Evolutionary conservation across 768 basidiomycete genomes (phyloP).

Genomic region (Lactarius pseudohatsudake): DNA sequence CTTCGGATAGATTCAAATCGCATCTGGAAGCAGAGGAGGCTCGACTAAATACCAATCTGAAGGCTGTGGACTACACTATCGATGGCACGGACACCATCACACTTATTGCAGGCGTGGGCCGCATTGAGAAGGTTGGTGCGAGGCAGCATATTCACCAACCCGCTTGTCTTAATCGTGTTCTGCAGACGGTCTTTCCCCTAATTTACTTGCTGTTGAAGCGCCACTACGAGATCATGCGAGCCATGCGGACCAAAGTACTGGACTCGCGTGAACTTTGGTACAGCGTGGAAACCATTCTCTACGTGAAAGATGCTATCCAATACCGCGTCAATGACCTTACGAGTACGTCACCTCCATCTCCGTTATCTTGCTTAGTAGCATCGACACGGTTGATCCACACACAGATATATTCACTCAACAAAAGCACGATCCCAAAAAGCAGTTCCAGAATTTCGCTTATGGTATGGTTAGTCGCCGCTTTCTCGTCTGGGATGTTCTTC

Average conservation of each 20-base stretch:
- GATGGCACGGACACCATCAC: slow-evolving; percentile 35
- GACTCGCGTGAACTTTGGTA: slow-evolving; percentile 7
- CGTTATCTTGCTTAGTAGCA: too few relatives aligned
- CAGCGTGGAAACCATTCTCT: not conserved
- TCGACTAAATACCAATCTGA: slow-evolving; percentile 31
- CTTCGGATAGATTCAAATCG: slow-evolving; percentile 26
- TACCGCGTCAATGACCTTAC: slow-evolving; percentile 15
- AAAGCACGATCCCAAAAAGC: slow-evolving; percentile 25
- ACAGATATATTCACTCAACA: slow-evolving; percentile 30
- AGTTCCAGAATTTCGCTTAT: slow-evolving; percentile 31
- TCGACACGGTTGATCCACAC: not conserved
- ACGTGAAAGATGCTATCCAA: not conserved
- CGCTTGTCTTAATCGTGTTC: not conserved
- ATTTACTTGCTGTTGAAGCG: slow-evolving; percentile 25
- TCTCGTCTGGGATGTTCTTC: not conserved
- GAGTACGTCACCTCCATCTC: not conserved
- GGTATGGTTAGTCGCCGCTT: slow-evolving; percentile 27
- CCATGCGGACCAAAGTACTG: slow-evolving; percentile 13
- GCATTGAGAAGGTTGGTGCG: slow-evolving; percentile 34
- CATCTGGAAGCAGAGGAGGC: slow-evolving; percentile 33
- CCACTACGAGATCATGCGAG: slow-evolving; percentile 29
- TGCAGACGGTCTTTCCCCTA: slow-evolving; percentile 25
- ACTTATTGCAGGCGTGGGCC: slow-evolving; percentile 33
- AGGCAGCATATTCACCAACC: accelerated
- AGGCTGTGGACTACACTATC: slow-evolving; percentile 34